Base-by-base conservation (phyloP, 352 stramenopile species). In the Phytophthora vignae region DNA sequence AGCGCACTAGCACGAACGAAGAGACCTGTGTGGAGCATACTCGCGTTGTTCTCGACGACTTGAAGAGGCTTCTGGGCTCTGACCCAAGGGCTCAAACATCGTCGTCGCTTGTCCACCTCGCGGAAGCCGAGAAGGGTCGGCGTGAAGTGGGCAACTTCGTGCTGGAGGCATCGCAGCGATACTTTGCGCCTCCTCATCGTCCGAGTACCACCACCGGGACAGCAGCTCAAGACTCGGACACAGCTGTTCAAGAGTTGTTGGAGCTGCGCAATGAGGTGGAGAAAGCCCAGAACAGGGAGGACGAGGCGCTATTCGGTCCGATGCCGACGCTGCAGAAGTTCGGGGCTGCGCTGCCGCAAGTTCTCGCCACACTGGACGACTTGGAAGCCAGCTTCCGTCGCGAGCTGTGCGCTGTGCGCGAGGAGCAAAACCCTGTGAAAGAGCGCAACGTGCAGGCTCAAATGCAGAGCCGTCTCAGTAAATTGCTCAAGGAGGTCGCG, bases 391-490 rank as follows among this genome's bases (percentile, higher is more conserved):
- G 80, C 17, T 90, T 92, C 12, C 72, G 73, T 29, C 33, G 29
- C 3, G 79, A 92, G 57, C 17, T 91, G 5, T 50, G 68, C 21
- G 61, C 77, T 22, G 21, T 87, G 17, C 67, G 73, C 17, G 79
- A 92, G 36, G 82, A 92, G 62, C 77, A 90, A 55, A 92, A 90
- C 22, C 82, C 82, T 1, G 78, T 83, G 0, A 90, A 90, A 50
- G 81, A 88, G 42, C 76, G 73, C 10, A 61, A 59, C 7, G 53
- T 84, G 2, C 71, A 77, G 29, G 55, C 73, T 15, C 69, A 88
- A 52, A 88, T 88, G 69, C 73, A 77, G 48, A 79, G 38, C 22
- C 73, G 76, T 0, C 48, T 83, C 14, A 65, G 49, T 10, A 79
- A 78, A 31, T 15, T 84, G 22, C 29, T 84, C 2, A 81, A 81